A percentile compares a stretch with the other conserved stretches of the same genome.
Evolutionary conservation across 768 basidiomycete genomes (phyloP).

Genomic region (Cubamyces lactineus): DNA sequence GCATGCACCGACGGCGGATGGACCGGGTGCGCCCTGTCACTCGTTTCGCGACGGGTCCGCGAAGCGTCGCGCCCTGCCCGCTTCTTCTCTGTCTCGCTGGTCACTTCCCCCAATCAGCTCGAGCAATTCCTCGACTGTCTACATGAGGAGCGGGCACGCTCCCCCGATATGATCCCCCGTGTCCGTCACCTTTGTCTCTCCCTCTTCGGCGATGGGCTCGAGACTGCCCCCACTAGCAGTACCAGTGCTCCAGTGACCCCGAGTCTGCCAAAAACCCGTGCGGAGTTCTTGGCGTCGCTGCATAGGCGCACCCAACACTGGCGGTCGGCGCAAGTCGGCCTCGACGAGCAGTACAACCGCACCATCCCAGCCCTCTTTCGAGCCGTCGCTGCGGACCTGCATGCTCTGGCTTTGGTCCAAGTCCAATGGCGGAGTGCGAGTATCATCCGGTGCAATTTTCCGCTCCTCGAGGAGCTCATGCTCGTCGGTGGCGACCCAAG

Average conservation of each 20-base stretch:
- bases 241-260: not conserved
- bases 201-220: conserved; percentile 10
- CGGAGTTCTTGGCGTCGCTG: conserved; percentile 16
- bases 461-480: conserved; percentile 17
- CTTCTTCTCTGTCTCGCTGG: conserved; percentile 19
- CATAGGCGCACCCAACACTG: conserved; percentile 19
- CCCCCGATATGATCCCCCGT: conserved; percentile 16
- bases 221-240: not conserved
- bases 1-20: conserved; percentile 23
- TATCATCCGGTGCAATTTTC: conserved; percentile 15
- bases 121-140: conserved; percentile 19
- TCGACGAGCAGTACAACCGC: conserved; percentile 22
- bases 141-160: conserved; percentile 14
- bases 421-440: conserved; percentile 20
- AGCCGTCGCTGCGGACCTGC: conserved; percentile 20
- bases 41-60: conserved; percentile 23
- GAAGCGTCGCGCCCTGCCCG: conserved; percentile 20
- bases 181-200: conserved; percentile 23
- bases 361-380: conserved; percentile 19
- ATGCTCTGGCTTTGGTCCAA: conserved; percentile 19
- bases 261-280: conserved; percentile 4
- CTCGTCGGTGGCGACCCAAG: conserved; percentile 21
- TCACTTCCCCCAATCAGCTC: conserved; percentile 16
- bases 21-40: conserved; percentile 23
- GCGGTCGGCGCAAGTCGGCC: conserved; percentile 15